phyloP scores from a whole-genome alignment of 1,284 basidiomycete genomes.

The Trichosporon coremiiforme region DNA sequence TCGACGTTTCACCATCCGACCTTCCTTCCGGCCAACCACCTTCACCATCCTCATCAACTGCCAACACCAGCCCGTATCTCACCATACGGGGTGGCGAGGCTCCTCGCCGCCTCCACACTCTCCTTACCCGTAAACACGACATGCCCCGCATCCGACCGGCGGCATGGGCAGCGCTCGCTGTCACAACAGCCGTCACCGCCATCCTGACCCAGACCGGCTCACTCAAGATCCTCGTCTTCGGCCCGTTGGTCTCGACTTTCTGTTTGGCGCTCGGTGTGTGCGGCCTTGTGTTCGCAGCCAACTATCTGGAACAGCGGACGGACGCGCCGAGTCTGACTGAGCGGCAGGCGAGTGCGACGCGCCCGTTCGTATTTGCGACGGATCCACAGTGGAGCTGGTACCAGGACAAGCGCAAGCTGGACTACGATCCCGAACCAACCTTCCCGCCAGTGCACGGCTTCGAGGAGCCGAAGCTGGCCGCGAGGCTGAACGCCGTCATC shows the following conservation, averaged over 20 bases:
- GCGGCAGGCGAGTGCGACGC: slow-evolving; percentile 20
- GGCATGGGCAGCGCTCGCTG: background rate
- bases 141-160: background rate
- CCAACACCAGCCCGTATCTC: background rate
- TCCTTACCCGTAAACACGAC: background rate
- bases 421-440: background rate
- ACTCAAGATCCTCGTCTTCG: slow-evolving; percentile 1
- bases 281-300: background rate
- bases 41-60: background rate
- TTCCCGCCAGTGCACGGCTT: slow-evolving; percentile 22
- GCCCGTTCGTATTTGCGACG: slow-evolving; percentile 21
- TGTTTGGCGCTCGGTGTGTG: background rate
- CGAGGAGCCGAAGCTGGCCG: slow-evolving; percentile 57
- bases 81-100: slow-evolving; percentile 13
- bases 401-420: background rate
- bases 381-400: background rate
- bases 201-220: background rate
- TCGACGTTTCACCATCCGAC: slow-evolving; percentile 4
- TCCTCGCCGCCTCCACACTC: slow-evolving; percentile 17
- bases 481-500: slow-evolving; percentile 73
- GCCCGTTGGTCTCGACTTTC: slow-evolving; percentile 6
- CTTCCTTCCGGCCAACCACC: background rate
- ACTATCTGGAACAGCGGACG: slow-evolving; percentile 7
- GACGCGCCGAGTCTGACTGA: slow-evolving; percentile 13
- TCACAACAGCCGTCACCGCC: background rate